phyloP scores from a whole-genome alignment of 345 rosid species.

The Euphorbia peplus region DNA sequence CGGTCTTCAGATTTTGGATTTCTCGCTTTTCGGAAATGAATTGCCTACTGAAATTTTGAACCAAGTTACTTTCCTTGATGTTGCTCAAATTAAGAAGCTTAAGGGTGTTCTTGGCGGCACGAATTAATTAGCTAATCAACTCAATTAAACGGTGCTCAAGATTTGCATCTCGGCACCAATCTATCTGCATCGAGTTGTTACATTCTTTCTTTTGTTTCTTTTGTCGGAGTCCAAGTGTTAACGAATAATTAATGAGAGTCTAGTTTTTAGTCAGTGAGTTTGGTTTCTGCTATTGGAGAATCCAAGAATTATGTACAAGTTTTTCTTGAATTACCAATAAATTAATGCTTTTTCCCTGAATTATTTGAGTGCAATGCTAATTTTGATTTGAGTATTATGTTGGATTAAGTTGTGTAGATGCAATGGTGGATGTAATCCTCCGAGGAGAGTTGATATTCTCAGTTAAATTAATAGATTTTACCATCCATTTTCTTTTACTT shows the following conservation, averaged over 20 bases:
- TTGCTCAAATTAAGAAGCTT: constrained; percentile 70
- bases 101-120: constrained; percentile 88
- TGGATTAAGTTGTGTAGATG: too few species aligned
- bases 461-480: too few species aligned
- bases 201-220: not conserved
- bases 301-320: not conserved
- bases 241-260: not conserved
- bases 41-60: constrained; percentile 59
- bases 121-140: too few species aligned
- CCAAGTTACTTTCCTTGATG: constrained; percentile 59
- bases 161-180: too few species aligned
- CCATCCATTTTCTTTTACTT: too few species aligned
- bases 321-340: not conserved
- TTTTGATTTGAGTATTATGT: not conserved
- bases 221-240: not conserved
- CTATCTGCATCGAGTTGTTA: too few species aligned
- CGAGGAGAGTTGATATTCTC: too few species aligned
- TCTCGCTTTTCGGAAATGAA: constrained; percentile 58
- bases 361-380: not conserved
- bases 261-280: not conserved
- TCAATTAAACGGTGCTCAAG: too few species aligned
- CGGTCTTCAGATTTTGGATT: constrained; percentile 68
- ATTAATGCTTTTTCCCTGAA: not conserved
- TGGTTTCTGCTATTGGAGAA: not conserved
- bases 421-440: too few species aligned